Percentiles rank a stretch among this genome's conserved stretches.
These are phyloP conservation scores for Leccinum imitatum DNA, from an alignment of 768 basidiomycete species.

Conservation along the genomic window DNA sequence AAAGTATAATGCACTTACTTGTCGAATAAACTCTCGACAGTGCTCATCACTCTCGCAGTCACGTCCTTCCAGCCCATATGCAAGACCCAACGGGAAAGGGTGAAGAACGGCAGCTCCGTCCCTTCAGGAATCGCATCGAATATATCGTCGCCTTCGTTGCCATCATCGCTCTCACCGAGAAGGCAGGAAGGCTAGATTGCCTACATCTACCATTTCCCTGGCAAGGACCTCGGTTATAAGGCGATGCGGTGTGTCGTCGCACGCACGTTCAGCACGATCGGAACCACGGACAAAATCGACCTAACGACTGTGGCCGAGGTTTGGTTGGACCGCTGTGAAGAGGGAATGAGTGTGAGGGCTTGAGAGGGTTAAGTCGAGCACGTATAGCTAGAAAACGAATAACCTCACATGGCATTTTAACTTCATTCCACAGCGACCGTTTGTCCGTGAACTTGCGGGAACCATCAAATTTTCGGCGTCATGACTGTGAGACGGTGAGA, in stretches of 20 bases:
- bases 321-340: constrained; percentile 82
- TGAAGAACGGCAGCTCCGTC: constrained; percentile 51
- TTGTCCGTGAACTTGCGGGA: constrained; percentile 45
- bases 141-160: too few relatives aligned
- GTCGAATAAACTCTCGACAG: constrained; percentile 62
- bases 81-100: constrained; percentile 60
- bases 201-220: too few relatives aligned
- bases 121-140: constrained; percentile 19
- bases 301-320: constrained; percentile 64
- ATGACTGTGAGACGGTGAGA: constrained; percentile 25
- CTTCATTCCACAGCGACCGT: constrained; percentile 85
- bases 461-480: constrained; percentile 4
- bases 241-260: constrained; percentile 36
- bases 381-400: constrained; percentile 14
- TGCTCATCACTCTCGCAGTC: too few relatives aligned
- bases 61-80: too few relatives aligned
- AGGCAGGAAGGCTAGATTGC: too few relatives aligned
- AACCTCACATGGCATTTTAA: constrained; percentile 76
- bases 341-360: constrained; percentile 84
- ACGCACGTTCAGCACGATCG: constrained; percentile 57
- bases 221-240: constrained; percentile 8
- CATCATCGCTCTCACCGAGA: too few relatives aligned
- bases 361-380: constrained; percentile 3
- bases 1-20: constrained; percentile 50
- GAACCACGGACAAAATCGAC: constrained; percentile 62